Evolutionary conservation across 164 flowering plant genomes (phyloP).

Genomic region (Vitis vinifera): DNA sequence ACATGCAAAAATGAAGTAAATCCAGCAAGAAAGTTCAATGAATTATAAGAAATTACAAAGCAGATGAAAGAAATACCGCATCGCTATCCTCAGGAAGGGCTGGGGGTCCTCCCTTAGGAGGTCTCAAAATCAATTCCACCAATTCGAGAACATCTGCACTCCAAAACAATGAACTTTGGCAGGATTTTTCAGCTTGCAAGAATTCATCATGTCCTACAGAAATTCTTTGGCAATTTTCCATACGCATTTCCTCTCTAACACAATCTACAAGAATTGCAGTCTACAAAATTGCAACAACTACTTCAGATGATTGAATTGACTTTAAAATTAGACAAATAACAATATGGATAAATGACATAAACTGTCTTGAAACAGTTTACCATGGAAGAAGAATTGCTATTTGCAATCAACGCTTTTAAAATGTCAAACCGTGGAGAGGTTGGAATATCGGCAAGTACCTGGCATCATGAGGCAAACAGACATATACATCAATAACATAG

Average conservation of each 20-base stretch:
- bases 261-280: conserved; percentile 70
- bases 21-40: not conserved
- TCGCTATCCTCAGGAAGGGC: conserved; percentile 74
- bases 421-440: conserved; percentile 53
- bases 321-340: not conserved
- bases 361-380: conserved; percentile 32
- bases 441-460: too few species aligned
- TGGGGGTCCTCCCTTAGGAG: conserved; percentile 81
- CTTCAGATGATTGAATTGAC: conserved; percentile 7
- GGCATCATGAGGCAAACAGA: too few species aligned
- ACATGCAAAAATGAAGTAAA: not conserved
- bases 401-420: conserved; percentile 54
- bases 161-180: conserved; percentile 40
- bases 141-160: conserved; percentile 55
- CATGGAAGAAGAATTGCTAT: conserved; percentile 47
- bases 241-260: conserved; percentile 51
- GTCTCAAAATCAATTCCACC: conserved; percentile 72
- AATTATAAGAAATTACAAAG: not conserved
- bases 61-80: conserved; percentile 47
- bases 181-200: conserved; percentile 11
- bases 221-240: conserved; percentile 27
- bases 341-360: conserved; percentile 1
- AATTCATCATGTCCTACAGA: conserved; percentile 12
- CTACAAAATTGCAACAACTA: conserved; percentile 36
- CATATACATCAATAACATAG: too few species aligned